Evolutionary conservation across 768 basidiomycete genomes (phyloP), one percentile per base, ranked within the genome.

Genomic region (Kwoniella bestiolae): DNA sequence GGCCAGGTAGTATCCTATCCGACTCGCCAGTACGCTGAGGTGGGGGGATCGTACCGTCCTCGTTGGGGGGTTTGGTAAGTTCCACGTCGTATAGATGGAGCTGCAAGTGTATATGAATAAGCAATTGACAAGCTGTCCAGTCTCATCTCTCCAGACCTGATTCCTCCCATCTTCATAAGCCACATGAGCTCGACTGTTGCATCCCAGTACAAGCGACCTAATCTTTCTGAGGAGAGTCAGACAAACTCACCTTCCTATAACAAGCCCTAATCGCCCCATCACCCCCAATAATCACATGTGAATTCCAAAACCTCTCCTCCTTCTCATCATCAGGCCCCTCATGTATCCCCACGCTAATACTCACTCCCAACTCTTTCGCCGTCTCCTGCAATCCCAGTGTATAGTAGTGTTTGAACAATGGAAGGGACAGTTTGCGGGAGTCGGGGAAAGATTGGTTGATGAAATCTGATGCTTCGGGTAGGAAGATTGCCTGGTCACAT

Each of bases 401-500:
- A 60, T 70, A 79, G 14, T 47, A 49, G 60, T 80, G 79, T 31
- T 28, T 26, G 0, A 64, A 44, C 29, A 80, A 62, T 3, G 76
- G 76, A n/a, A 67, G 57, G 3, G 75, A 76, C 2, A 78, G 68
- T 9, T 59, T 34, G 53, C 67, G 71, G 38, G 73, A 76, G 51
- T 73, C 67, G 23, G 72, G 50, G 26, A 50, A 41, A 49, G 71
- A 63, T 6, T 70, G 64, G n/a, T 69, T 59, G 51, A 78, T 72
- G 45, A 73, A 78, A 51, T 78, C 76, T 26, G 76, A 67, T 1
- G 79, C 79, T 74, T 80, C 79, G n/a, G 79, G 79, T n/a, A 80
- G 60, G 56, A 80, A 78, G 38, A 70, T 62, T 2, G 72, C 71
- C 76, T 74, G 18, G 2, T 25, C 2, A 23, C 18, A 32, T n/a